A percentile compares a stretch with the other conserved stretches of the same genome.
Conservation (phyloP, 2,329 filamentous ascomycete genomes). For the Ophiostoma sp. region DNA sequence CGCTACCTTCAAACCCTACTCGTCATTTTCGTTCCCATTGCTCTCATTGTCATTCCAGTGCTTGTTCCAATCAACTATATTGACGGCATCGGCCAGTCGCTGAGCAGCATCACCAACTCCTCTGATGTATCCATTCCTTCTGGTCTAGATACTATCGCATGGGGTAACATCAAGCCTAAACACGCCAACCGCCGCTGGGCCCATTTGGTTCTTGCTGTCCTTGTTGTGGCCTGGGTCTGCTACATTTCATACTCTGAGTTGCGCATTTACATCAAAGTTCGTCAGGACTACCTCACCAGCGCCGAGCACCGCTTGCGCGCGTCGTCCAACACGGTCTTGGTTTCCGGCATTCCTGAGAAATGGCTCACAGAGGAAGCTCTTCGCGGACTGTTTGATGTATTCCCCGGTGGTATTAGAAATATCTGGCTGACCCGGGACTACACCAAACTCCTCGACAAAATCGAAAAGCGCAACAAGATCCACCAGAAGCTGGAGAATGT, state of each 20-base stretch:
- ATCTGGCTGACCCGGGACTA: slow-evolving; percentile 95
- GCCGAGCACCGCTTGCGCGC: slow-evolving; percentile 89
- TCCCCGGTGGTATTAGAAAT: slow-evolving; percentile 89
- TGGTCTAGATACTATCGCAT: slow-evolving; percentile 77
- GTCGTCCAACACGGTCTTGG: slow-evolving; percentile 90
- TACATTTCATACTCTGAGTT: slow-evolving; percentile 82
- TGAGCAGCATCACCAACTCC: slow-evolving; percentile 38
- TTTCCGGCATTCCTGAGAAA: slow-evolving; percentile 82
- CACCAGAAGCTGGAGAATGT: slow-evolving; percentile 70
- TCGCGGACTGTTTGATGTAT: slow-evolving; percentile 83
- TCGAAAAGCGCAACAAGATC: slow-evolving; percentile 65
- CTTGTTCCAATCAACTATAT: slow-evolving; percentile 78
- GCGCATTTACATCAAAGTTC: slow-evolving; percentile 80
- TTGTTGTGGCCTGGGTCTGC: slow-evolving; percentile 78
- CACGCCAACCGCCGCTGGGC: slow-evolving; percentile 72
- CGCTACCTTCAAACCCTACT: slow-evolving; percentile 74
- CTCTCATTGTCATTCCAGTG: slow-evolving; percentile 72
- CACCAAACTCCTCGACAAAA: slow-evolving; percentile 76
- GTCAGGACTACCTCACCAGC: slow-evolving; percentile 90
- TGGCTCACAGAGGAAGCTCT: slow-evolving; percentile 84
- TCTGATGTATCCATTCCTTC: slow-evolving; percentile 36
- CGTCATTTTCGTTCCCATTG: slow-evolving; percentile 84
- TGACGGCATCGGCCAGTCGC: slow-evolving; percentile 59
- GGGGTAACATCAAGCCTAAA: slow-evolving; percentile 70
- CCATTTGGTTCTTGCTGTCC: slow-evolving; percentile 72